Conservation (phyloP, 768 basidiomycete species). For the Lactifluus hygrophoroides region DNA sequence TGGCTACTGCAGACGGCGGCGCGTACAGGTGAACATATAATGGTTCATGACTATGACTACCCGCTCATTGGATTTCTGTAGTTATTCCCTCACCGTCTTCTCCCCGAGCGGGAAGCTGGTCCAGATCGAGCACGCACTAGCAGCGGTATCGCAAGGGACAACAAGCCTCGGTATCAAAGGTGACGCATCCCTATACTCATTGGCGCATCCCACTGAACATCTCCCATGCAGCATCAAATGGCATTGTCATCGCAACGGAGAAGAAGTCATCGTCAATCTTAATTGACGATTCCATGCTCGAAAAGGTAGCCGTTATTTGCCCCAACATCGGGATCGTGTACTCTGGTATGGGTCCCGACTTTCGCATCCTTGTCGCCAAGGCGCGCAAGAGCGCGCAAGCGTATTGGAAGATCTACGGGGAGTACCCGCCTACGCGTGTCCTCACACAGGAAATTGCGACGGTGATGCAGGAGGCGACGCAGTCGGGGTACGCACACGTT, state of each 20-base stretch:
- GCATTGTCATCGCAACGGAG: conserved; percentile 98
- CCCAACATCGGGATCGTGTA: conserved; percentile 99
- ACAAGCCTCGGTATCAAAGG: conserved; percentile 99
- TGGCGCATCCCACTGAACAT: conserved; percentile 17
- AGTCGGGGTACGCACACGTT: conserved; percentile 73
- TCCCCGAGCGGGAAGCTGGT: conserved; percentile 98
- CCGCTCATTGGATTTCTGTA: conserved; percentile 26
- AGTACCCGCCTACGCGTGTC: conserved; percentile 95
- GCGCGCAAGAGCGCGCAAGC: conserved; percentile 97
- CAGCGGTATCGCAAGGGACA: conserved; percentile 90
- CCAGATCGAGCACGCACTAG: conserved; percentile 99
- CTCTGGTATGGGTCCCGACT: conserved; percentile 99
- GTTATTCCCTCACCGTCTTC: conserved; percentile 99
- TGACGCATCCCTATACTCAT: conserved; percentile 28
- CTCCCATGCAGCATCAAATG: conserved; percentile 74
- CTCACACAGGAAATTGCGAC: conserved; percentile 96
- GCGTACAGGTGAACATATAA: conserved; percentile 29
- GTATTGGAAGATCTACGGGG: conserved; percentile 99
- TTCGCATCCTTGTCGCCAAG: conserved; percentile 85
- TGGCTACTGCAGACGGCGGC: conserved; percentile 65
- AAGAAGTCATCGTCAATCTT: conserved; percentile 98
- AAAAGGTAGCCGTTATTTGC: conserved; percentile 95
- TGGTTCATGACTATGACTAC: neutral
- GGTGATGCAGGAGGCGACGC: conserved; percentile 98
- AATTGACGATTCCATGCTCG: conserved; percentile 95